phyloP scores from a whole-genome alignment of 208 protist species.

The Leishmania gerbilli region DNA sequence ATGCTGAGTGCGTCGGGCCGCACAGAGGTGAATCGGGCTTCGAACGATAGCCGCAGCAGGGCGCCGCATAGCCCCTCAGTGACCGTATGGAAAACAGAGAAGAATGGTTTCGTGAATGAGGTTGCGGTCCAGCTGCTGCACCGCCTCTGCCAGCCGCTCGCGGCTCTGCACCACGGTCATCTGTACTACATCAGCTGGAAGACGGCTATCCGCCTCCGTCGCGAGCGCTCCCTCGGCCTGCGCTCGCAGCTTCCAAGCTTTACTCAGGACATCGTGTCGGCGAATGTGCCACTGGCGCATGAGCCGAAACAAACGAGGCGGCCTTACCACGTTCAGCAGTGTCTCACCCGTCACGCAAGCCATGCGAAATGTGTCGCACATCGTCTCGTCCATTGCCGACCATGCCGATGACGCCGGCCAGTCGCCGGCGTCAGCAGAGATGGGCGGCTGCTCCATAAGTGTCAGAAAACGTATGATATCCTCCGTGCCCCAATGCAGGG shows the following conservation, averaged over 20 bases:
- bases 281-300: conserved; percentile 83
- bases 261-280: conserved; percentile 47
- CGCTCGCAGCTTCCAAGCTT: conserved; percentile 29
- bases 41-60: neutral
- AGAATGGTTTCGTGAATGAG: conserved; percentile 84
- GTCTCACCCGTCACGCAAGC: conserved; percentile 56
- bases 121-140: conserved; percentile 37
- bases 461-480: conserved; percentile 58
- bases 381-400: conserved; percentile 60
- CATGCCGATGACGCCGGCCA: neutral
- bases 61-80: neutral
- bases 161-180: conserved; percentile 16
- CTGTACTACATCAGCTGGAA: conserved; percentile 9
- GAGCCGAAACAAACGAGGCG: conserved; percentile 68
- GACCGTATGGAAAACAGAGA: conserved; percentile 78
- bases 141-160: conserved; percentile 45
- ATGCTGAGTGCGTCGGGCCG: neutral
- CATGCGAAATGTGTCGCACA: conserved; percentile 75
- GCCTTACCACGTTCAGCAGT: conserved; percentile 67
- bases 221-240: neutral
- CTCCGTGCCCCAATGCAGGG: conserved; percentile 69
- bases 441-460: conserved; percentile 36
- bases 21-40: neutral
- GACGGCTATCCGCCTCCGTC: neutral
- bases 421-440: neutral